A percentile compares a stretch with the other conserved stretches of the same genome.
These are phyloP conservation scores for Crataegus laevigata DNA, from an alignment of 306 rosid species.

Conservation along the genomic window DNA sequence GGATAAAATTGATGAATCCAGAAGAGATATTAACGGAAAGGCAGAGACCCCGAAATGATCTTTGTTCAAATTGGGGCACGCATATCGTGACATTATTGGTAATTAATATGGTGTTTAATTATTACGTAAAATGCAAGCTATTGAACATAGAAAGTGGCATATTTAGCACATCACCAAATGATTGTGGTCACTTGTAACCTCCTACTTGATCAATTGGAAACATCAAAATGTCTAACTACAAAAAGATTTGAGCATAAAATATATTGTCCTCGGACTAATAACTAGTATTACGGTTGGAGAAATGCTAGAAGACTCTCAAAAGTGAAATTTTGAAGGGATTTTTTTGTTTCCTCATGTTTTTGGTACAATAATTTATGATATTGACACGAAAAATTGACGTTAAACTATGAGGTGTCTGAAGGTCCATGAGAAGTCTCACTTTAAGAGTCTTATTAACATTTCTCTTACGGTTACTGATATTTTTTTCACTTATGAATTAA, in stretches of 20 bases:
- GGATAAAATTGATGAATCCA: background rate
- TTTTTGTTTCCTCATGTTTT: accelerated
- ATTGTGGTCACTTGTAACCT: background rate
- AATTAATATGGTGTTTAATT: background rate
- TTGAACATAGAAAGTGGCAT: background rate
- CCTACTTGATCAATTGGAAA: background rate
- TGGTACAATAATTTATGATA: no score
- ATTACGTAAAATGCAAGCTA: conserved; percentile 5
- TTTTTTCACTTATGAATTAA: no score
- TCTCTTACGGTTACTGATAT: no score
- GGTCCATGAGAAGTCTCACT: no score
- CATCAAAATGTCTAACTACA: background rate
- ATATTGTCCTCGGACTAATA: background rate
- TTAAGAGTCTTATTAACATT: no score
- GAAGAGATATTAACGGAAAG: conserved; percentile 7
- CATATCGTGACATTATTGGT: background rate
- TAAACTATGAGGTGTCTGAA: no score
- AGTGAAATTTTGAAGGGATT: no score
- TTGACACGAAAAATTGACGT: no score
- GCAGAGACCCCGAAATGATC: conserved; percentile 9
- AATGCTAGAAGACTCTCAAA: no score
- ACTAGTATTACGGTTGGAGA: background rate
- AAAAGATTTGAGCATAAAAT: background rate
- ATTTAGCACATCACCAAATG: background rate
- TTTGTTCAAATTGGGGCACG: conserved; percentile 3